A percentile compares a stretch with the other conserved stretches of the same genome.
These are phyloP conservation scores for Lignosus rhinocerotis DNA, from an alignment of 1,284 basidiomycete genomes.

Conservation along the genomic window DNA sequence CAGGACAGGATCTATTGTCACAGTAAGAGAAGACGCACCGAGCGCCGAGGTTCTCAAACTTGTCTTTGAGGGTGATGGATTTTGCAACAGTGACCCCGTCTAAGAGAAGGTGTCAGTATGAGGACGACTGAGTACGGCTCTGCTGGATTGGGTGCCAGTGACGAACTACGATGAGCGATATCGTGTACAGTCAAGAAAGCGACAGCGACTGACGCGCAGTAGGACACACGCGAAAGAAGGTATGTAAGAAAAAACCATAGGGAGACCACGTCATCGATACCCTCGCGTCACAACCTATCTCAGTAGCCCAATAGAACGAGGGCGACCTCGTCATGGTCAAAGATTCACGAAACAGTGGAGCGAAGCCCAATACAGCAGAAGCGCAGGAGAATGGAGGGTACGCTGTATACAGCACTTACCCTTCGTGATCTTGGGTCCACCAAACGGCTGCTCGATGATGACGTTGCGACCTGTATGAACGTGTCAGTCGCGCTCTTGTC, in stretches of 20 bases:
- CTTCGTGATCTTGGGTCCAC: constrained; percentile 98
- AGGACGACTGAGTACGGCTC: no score
- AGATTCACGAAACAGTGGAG: no score
- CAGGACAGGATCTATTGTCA: background rate
- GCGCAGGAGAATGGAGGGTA: background rate
- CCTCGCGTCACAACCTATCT: no score
- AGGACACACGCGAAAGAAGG: no score
- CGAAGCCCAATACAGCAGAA: background rate
- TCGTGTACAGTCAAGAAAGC: no score
- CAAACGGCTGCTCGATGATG: constrained; percentile 98
- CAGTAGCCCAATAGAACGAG: no score
- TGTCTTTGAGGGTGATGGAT: constrained; percentile 93
- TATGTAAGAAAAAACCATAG: no score
- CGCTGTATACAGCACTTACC: constrained; percentile 41
- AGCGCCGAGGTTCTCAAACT: constrained; percentile 98
- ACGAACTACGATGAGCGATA: no score
- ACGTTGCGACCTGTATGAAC: constrained; percentile 81
- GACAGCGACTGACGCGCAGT: no score
- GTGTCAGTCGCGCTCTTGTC: constrained; percentile 24
- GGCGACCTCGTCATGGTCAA: no score
- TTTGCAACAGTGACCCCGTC: constrained; percentile 99
- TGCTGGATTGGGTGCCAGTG: no score
- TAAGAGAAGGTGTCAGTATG: constrained; percentile 29
- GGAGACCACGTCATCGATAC: no score
- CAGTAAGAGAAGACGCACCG: constrained; percentile 54